phyloP scores from a whole-genome alignment of 139 green algal species.

The Limnomonas spitsbergensis region DNA sequence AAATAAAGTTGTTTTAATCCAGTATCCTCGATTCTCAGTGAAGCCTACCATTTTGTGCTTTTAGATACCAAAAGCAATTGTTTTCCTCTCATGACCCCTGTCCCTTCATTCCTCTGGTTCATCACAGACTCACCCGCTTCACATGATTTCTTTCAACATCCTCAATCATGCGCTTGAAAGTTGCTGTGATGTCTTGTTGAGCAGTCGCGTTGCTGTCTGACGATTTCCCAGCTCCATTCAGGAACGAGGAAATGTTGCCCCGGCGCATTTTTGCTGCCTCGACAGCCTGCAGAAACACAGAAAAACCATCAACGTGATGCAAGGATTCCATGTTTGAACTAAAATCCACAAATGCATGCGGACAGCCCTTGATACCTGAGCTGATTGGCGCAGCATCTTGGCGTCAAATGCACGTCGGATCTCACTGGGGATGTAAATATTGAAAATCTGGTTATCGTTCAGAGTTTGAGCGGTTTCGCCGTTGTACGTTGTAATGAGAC shows the following conservation, averaged over 20 bases:
- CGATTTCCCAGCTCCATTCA: conserved; percentile 33
- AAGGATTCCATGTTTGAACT: too few relatives aligned
- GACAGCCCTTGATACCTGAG: too few relatives aligned
- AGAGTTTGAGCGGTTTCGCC: conserved; percentile 22
- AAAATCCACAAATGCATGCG: too few relatives aligned
- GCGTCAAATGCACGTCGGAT: conserved; percentile 47
- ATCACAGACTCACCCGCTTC: conserved; percentile 33
- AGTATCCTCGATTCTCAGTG: background rate
- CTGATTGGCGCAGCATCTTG: conserved; percentile 48
- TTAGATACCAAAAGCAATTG: background rate
- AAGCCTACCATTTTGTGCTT: background rate
- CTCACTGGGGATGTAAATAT: conserved; percentile 43
- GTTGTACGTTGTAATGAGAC: conserved; percentile 39
- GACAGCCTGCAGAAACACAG: too few relatives aligned
- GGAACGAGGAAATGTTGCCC: conserved; percentile 35
- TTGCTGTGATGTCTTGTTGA: conserved; percentile 24
- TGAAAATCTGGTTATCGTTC: conserved; percentile 55
- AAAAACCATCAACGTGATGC: too few relatives aligned
- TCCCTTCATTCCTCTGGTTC: background rate
- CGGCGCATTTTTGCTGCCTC: conserved; percentile 37
- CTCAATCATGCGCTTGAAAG: conserved; percentile 51
- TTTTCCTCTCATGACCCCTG: background rate
- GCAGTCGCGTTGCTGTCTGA: conserved; percentile 28
- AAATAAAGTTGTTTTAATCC: background rate
- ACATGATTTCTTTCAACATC: conserved; percentile 58